Base-by-base conservation (phyloP, 192 early-diverging fungal genomes). In the Linnemannia schmuckeri region DNA sequence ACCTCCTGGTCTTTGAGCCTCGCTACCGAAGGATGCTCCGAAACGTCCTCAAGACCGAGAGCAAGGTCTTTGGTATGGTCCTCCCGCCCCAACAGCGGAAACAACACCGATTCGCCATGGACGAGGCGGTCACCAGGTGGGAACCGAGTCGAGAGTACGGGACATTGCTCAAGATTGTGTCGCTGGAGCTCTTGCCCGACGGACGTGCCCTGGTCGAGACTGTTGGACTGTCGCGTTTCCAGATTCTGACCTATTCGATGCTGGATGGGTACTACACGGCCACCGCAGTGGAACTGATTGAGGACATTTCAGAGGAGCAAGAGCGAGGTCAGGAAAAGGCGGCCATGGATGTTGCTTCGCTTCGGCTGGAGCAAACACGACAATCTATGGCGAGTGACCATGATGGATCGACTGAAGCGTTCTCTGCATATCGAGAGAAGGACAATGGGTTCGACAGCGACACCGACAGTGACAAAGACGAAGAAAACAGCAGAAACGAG, bases 1-100 rank as follows among this genome's bases (percentile, higher is more conserved):
- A 88, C 41, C 88, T 95, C 42, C 90, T 94, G 73, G 80, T 95
- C 44, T 94, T 93, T 75, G 94, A 95, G 72, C 93, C 92, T 20
- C 91, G 91, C 27, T 95, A 95, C 77, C 85, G 92, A 9, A 86
- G 91, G 18, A 91, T 95, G 92, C 76, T 95, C 0, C 88, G 92
- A 52, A 82, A 90, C 22, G 81, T 89, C 41, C 78, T 92, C 70
- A 85, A 88, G 55, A 88, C 89, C 24, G 72, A 85, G 40, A 88
- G 87, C 52, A 78, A 89, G 20, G 38, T 82, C 55, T 93, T 93
- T 85, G 93, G 91, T 5, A 93, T 93, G 91, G 91, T 90, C 33
- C 69, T 92, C 3, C 82, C 83, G 0, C 74, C 74, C 2, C 78
- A 52, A 42, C 80, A 52, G 27, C 76, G n/a, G 10, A 57, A 42